These are phyloP conservation scores for Cytospora leucostoma DNA, from an alignment of 2,329 filamentous ascomycete species.

Conservation along the genomic window DNA sequence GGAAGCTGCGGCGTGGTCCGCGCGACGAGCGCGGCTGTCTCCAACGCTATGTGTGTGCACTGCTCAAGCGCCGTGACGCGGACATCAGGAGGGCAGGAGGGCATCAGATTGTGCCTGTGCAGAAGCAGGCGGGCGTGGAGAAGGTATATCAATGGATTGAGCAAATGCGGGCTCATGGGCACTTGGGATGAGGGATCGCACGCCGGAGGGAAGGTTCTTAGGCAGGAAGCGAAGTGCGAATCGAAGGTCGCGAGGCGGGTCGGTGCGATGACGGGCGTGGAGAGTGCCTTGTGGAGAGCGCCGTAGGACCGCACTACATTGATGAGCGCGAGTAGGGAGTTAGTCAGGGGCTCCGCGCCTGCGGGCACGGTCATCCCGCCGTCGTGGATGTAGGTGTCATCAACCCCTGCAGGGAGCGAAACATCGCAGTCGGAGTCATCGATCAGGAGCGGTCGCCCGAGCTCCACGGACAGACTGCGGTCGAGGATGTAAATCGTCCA, in stretches of 20 bases:
- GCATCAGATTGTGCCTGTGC: slow-evolving; percentile 84
- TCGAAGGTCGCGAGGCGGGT: slow-evolving; percentile 78
- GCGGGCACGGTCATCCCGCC: slow-evolving; percentile 55
- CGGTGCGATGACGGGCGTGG: slow-evolving; percentile 64
- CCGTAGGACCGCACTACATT: slow-evolving; percentile 79
- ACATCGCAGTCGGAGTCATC: slow-evolving; percentile 88
- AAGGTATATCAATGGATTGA: slow-evolving; percentile 76
- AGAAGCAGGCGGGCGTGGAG: slow-evolving; percentile 83
- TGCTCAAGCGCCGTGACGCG: slow-evolving; percentile 73
- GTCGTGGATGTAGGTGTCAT: slow-evolving; percentile 74
- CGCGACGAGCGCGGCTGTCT: slow-evolving; percentile 75
- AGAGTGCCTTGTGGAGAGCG: slow-evolving; percentile 70
- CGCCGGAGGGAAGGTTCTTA: slow-evolving; percentile 72
- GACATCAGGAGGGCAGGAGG: slow-evolving; percentile 65
- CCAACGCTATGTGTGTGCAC: slow-evolving; percentile 72
- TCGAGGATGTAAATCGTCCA: slow-evolving; percentile 94
- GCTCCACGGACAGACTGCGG: slow-evolving; percentile 75
- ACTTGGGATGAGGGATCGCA: slow-evolving; percentile 69
- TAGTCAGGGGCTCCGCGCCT: slow-evolving; percentile 59
- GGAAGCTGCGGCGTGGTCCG: slow-evolving; percentile 63
- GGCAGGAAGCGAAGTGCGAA: slow-evolving; percentile 73
- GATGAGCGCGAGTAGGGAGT: slow-evolving; percentile 76
- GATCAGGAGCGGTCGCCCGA: slow-evolving; percentile 79
- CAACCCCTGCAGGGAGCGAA: slow-evolving; percentile 73
- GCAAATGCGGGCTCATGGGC: slow-evolving; percentile 70